phyloP scores from a whole-genome alignment of 164 flowering plant genomes.

The Tinospora cordifolia region DNA sequence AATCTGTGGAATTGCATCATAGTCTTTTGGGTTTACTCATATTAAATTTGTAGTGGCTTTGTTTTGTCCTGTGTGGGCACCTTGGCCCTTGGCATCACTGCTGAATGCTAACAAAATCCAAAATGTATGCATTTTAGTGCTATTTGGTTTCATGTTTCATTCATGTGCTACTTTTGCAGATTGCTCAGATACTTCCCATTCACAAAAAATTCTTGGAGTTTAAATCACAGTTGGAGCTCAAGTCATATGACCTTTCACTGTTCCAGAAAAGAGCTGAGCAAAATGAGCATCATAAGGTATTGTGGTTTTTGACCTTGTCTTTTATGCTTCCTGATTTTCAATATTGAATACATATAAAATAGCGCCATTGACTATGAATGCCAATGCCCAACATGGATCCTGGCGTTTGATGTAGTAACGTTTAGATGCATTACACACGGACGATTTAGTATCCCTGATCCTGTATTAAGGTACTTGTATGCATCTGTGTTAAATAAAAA shows the following conservation, averaged over 20 bases:
- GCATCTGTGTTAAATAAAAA: neutral
- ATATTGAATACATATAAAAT: neutral
- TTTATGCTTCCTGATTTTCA: neutral
- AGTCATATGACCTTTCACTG: conserved; percentile 71
- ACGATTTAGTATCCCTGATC: neutral
- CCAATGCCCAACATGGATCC: neutral
- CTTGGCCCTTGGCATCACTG: too few species aligned
- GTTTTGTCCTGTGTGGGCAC: too few species aligned
- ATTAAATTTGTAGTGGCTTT: neutral
- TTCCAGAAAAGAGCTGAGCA: conserved; percentile 83
- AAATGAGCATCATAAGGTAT: conserved; percentile 95
- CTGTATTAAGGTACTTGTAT: neutral
- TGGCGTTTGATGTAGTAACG: neutral
- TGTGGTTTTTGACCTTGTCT: conserved; percentile 2
- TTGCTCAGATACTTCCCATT: conserved; percentile 56
- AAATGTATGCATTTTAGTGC: neutral
- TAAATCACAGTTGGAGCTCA: conserved; percentile 74
- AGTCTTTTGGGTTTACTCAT: neutral
- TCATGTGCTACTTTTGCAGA: conserved; percentile 42
- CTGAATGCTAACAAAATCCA: too few species aligned
- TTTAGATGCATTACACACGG: neutral
- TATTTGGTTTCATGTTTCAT: neutral
- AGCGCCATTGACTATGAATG: neutral
- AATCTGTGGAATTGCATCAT: neutral
- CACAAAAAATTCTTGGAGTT: conserved; percentile 69